These are phyloP conservation scores for Protomyces arabidopsidicola DNA, from an alignment of 1,139 yeast species.

Conservation along the genomic window DNA sequence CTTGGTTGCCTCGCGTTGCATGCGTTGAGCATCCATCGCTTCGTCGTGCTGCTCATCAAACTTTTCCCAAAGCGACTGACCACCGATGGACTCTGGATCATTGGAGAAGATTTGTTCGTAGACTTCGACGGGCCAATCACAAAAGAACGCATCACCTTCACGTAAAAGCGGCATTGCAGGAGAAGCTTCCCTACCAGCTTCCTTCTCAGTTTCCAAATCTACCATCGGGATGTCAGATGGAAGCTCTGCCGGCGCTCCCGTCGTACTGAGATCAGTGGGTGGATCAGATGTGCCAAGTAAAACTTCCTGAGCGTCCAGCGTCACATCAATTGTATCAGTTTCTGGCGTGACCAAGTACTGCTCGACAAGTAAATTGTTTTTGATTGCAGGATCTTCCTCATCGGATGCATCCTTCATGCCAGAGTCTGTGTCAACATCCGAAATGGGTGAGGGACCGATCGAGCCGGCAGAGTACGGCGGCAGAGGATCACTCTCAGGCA, in stretches of 20 bases:
- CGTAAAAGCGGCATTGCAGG: not conserved
- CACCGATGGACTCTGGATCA: constrained; percentile 30
- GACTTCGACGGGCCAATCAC: constrained; percentile 61
- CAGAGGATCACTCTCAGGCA: not conserved
- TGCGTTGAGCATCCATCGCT: constrained; percentile 35
- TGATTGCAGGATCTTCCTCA: constrained; percentile 11
- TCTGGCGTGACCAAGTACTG: not conserved
- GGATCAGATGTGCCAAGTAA: not conserved
- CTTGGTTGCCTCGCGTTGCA: constrained; percentile 37
- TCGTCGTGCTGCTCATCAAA: constrained; percentile 41
- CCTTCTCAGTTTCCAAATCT: not conserved
- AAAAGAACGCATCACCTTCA: constrained; percentile 50
- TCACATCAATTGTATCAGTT: not conserved
- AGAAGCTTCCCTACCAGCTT: not conserved
- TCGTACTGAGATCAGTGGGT: not conserved
- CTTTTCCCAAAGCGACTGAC: constrained; percentile 11
- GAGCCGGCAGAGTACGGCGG: not conserved
- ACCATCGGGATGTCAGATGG: not conserved
- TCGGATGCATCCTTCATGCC: constrained; percentile 31
- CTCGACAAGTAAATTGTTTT: not conserved
- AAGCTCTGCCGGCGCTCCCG: not conserved
- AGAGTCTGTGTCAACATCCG: constrained; percentile 14
- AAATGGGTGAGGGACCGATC: not conserved
- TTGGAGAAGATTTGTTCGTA: constrained; percentile 50
- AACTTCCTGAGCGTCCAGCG: not conserved